A percentile compares a stretch with the other conserved stretches of the same genome.
phyloP scores from a whole-genome alignment of 495 filamentous ascomycete species.

The Hypomontagnella submonticulosa region DNA sequence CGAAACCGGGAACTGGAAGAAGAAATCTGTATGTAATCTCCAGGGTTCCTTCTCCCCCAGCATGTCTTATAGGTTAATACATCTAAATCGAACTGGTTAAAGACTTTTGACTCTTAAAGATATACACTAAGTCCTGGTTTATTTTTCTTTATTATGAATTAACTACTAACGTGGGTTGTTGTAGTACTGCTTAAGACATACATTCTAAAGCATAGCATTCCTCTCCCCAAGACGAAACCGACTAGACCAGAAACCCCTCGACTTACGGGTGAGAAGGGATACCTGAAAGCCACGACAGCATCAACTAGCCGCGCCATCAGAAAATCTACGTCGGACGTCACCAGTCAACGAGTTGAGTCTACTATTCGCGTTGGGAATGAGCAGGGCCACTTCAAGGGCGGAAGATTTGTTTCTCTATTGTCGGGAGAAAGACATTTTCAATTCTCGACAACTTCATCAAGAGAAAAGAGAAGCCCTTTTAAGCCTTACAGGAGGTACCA shows the following conservation, averaged over 20 bases:
- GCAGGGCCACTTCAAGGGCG: neutral
- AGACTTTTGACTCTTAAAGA: too few relatives aligned
- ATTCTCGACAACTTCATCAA: too few relatives aligned
- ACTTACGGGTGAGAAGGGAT: neutral
- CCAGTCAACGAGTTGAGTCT: neutral
- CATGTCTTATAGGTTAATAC: too few relatives aligned
- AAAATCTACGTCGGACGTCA: neutral
- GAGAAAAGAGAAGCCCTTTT: too few relatives aligned
- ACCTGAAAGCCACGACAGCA: neutral
- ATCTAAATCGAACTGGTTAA: too few relatives aligned
- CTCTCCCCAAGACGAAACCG: neutral
- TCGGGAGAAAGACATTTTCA: too few relatives aligned
- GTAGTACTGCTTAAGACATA: neutral
- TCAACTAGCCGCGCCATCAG: neutral
- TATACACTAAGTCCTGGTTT: too few relatives aligned
- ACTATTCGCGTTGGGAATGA: neutral
- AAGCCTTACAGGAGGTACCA: too few relatives aligned
- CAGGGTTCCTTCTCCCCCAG: too few relatives aligned
- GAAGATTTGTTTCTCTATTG: too few relatives aligned
- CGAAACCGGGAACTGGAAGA: neutral
- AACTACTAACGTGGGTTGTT: too few relatives aligned
- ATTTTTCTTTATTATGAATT: too few relatives aligned
- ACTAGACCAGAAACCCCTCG: neutral
- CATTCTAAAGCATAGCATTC: neutral
- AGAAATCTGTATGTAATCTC: neutral